Evolutionary conservation across 345 rosid genomes (phyloP), one percentile per base, ranked within the genome.

Genomic region (Citrus mangshanensis): DNA sequence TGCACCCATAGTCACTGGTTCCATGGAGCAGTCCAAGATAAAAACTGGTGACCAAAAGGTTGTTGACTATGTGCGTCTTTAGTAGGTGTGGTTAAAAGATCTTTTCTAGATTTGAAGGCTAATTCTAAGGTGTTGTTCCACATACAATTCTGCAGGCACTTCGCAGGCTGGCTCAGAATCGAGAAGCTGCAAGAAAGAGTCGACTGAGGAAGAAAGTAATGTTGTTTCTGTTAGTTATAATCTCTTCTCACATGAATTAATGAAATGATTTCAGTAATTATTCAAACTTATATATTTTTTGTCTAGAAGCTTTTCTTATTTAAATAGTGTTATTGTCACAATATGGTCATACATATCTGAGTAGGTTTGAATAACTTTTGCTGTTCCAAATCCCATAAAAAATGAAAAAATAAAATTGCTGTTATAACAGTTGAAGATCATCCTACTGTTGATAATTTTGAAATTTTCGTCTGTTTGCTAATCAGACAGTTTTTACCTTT

Each of bases 171-270:
- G 98, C 98, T 70, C 99, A 95, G 81, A 93, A 95, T 82, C 85
- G 99, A n/a, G 99, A 95, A 80, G 99, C 98, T 79, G 99, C 98
- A 7, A 91, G 95, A 85, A 95, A 91, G 85, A 92, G 98, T 80
- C 88, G 99, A 34, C 85, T 93, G 72, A 88, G 99, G 83, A 95
- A 95, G 81, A 95, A 95, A 84, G 99, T 93, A 88, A 80, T 76
- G 74, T 34, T 30, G 22, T 40, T 30, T 74, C 24, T 68, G 19
- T 42, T 72, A 5, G 25, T 62, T 73, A 22, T 27, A 42, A 55
- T 34, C 27, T 61, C 34, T 56, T 69, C 30, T 42, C 12, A 37
- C 32, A 10, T 61, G 32, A 35, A 81, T 46, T 24, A 54, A 46
- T 46, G 51, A 3, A 13, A 46, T 46, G 16, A 5, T 42, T 75